Conservation (phyloP, 2,329 filamentous ascomycete genomes). For the Fusarium gaditjirri region DNA sequence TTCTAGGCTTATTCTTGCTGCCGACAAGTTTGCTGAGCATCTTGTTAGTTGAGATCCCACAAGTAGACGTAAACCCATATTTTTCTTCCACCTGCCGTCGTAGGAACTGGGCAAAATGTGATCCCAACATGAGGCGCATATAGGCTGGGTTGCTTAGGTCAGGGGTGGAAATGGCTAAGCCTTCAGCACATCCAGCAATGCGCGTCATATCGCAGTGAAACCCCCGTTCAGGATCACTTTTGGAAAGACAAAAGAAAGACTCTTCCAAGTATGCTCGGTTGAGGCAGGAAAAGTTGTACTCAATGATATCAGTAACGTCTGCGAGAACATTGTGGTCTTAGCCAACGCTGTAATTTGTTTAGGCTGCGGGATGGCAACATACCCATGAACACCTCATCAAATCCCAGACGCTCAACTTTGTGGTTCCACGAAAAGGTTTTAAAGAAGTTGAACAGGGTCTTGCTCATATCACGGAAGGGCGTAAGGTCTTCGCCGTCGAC, state of each 20-base stretch:
- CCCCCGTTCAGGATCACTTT: conserved; percentile 78
- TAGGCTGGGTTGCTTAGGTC: conserved; percentile 54
- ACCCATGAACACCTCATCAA: conserved; percentile 81
- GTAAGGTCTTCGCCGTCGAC: conserved; percentile 88
- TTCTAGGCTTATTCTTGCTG: conserved; percentile 84
- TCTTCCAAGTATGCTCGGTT: conserved; percentile 71
- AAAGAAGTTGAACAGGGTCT: conserved; percentile 79
- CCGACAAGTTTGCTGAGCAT: conserved; percentile 86
- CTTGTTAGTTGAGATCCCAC: conserved; percentile 89
- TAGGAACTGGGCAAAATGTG: conserved; percentile 81
- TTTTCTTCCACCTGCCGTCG: conserved; percentile 77
- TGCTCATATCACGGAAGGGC: conserved; percentile 86
- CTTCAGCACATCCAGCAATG: conserved; percentile 70
- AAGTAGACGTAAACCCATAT: conserved; percentile 87
- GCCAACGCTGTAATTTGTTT: conserved; percentile 6
- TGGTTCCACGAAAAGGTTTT: conserved; percentile 79
- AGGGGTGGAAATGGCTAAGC: conserved; percentile 32
- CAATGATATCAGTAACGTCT: conserved; percentile 87
- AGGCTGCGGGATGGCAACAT: conserved; percentile 19
- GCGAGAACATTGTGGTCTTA: conserved; percentile 48
- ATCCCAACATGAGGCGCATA: conserved; percentile 77
- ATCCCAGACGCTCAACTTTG: conserved; percentile 83
- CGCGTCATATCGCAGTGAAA: conserved; percentile 80
- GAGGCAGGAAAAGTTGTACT: conserved; percentile 80
- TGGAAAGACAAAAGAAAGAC: conserved; percentile 84